Conservation (phyloP, 371 early-diverging fungal genomes). For the Rhizomucor pusillus region DNA sequence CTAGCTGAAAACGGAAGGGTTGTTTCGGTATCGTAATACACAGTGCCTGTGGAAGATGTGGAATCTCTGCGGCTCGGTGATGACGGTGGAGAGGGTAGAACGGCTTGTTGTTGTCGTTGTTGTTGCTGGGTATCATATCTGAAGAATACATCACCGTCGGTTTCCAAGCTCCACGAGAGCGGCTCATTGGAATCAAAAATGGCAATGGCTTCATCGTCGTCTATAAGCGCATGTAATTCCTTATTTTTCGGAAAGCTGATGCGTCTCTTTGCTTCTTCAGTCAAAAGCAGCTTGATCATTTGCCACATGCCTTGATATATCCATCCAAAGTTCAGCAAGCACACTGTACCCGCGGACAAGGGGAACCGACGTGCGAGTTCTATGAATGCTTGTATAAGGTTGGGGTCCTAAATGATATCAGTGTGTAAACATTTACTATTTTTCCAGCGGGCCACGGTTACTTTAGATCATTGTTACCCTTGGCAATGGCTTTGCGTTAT, state of each 20-base stretch:
- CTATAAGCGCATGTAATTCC: conserved; percentile 23
- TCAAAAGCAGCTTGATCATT: conserved; percentile 41
- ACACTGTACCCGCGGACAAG: conserved; percentile 32
- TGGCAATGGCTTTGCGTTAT: conserved; percentile 32
- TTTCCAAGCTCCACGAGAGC: conserved; percentile 8
- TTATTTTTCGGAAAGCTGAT: conserved; percentile 32
- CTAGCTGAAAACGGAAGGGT: conserved; percentile 16
- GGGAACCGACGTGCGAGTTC: conserved; percentile 39
- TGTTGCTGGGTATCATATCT: conserved; percentile 1
- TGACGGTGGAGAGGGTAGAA: conserved; percentile 1
- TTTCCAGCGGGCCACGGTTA: neutral
- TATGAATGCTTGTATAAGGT: conserved; percentile 26
- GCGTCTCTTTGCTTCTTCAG: conserved; percentile 41
- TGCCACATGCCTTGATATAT: conserved; percentile 52
- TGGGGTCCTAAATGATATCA: conserved; percentile 29
- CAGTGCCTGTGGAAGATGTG: conserved; percentile 18
- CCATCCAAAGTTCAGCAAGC: conserved; percentile 46
- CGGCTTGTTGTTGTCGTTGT: neutral
- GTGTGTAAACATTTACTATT: no score
- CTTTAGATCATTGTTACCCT: conserved; percentile 15
- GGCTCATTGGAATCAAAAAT: neutral
- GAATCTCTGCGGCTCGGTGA: conserved; percentile 30
- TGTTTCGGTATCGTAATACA: conserved; percentile 24
- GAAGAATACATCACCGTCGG: neutral
- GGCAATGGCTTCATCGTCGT: conserved; percentile 22